Conservation (phyloP, 345 rosid species). For the Salix suchowensis region DNA sequence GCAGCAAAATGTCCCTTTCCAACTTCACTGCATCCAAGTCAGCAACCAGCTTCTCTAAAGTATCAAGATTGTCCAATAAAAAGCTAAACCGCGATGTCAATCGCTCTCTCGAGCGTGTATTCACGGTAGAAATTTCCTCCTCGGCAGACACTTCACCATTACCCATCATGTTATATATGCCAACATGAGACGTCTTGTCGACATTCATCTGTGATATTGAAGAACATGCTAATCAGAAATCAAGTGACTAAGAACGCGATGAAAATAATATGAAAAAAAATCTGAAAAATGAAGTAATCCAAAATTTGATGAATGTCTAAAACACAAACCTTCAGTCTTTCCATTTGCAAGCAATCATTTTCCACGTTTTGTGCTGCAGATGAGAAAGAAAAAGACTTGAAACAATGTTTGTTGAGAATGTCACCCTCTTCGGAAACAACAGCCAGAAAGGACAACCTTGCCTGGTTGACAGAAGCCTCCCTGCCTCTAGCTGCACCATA, state of each 20-base stretch:
- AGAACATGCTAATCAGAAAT: constrained; percentile 1
- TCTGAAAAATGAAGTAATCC: neutral
- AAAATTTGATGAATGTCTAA: neutral
- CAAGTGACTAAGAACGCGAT: neutral
- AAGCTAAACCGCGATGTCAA: constrained; percentile 39
- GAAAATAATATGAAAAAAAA: neutral
- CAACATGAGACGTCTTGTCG: constrained; percentile 24
- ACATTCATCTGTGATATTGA: constrained; percentile 28
- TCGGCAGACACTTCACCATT: neutral
- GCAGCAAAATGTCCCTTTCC: constrained; percentile 61
- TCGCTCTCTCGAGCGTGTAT: constrained; percentile 14
- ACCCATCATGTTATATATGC: constrained; percentile 5
- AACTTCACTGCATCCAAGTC: constrained; percentile 41
- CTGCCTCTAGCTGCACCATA: constrained; percentile 43
- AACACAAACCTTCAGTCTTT: constrained; percentile 37
- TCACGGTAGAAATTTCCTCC: constrained; percentile 8
- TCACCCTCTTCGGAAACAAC: constrained; percentile 39
- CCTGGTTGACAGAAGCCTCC: constrained; percentile 33
- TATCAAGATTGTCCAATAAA: constrained; percentile 60
- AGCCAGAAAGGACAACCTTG: constrained; percentile 42
- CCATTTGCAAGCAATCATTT: constrained; percentile 28
- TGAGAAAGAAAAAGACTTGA: constrained; percentile 29
- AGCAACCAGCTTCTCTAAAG: constrained; percentile 53
- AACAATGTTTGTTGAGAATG: constrained; percentile 25
- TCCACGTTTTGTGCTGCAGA: constrained; percentile 34